Conservation (phyloP, 2,329 filamentous ascomycete species). For the Microsporum canis region DNA sequence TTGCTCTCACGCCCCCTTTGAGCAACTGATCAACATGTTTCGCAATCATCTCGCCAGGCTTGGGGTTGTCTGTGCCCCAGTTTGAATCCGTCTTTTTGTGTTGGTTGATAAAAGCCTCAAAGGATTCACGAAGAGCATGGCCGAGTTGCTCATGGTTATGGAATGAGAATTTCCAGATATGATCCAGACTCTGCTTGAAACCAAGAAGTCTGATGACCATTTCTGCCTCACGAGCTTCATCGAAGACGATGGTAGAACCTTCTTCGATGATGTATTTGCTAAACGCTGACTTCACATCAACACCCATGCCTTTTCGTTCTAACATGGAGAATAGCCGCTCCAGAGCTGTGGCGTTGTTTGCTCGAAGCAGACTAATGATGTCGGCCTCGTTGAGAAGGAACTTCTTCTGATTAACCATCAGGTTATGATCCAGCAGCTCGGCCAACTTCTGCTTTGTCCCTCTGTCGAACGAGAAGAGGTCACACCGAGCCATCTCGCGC, state of each 20-base stretch:
- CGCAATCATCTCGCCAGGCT: slow-evolving; percentile 96
- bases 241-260: slow-evolving; percentile 66
- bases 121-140: slow-evolving; percentile 70
- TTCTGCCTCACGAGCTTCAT: slow-evolving; percentile 63
- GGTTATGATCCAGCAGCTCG: slow-evolving; percentile 56
- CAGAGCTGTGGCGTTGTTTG: slow-evolving; percentile 58
- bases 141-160: slow-evolving; percentile 63
- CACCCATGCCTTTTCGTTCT: slow-evolving; percentile 57
- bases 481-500: slow-evolving; percentile 63
- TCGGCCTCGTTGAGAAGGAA: slow-evolving; percentile 56
- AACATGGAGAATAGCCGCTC: slow-evolving; percentile 69
- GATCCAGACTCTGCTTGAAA: slow-evolving; percentile 67
- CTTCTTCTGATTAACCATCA: slow-evolving; percentile 58
- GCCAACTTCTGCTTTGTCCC: slow-evolving; percentile 70
- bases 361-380: slow-evolving; percentile 61
- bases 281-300: slow-evolving; percentile 61
- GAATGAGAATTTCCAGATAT: slow-evolving; percentile 67
- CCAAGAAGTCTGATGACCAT: slow-evolving; percentile 79
- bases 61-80: slow-evolving; percentile 75
- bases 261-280: slow-evolving; percentile 64
- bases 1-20: slow-evolving; percentile 72
- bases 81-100: slow-evolving; percentile 57
- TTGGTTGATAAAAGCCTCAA: slow-evolving; percentile 87
- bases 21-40: slow-evolving; percentile 90
- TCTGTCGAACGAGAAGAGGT: slow-evolving; percentile 68